Percentiles rank a stretch among this genome's conserved stretches.
phyloP scores from a whole-genome alignment of 106 monocot genomes.

The Dactylorhiza incarnata region DNA sequence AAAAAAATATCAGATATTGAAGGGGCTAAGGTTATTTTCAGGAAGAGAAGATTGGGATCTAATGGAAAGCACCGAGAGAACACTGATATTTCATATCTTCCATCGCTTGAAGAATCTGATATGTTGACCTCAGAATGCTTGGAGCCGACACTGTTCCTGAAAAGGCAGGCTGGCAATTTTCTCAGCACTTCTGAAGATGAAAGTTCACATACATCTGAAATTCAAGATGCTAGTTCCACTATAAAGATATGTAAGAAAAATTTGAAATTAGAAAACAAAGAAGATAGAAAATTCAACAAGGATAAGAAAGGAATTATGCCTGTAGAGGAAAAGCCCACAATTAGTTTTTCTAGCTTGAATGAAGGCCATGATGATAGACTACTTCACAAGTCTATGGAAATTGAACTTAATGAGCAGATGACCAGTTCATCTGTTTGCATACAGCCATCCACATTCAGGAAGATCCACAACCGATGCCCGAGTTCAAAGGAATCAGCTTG shows the following conservation, averaged over 20 bases:
- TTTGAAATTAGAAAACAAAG: slow-evolving; percentile 21
- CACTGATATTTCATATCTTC: slow-evolving; percentile 6
- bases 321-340: slow-evolving; percentile 13
- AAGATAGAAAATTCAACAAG: slow-evolving; percentile 6
- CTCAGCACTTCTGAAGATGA: slow-evolving; percentile 4
- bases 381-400: slow-evolving; percentile 2
- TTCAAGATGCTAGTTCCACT: slow-evolving; percentile 13
- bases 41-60: neutral
- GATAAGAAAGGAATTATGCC: slow-evolving; percentile 10
- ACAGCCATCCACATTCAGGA: slow-evolving; percentile 4
- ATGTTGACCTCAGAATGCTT: slow-evolving; percentile 5
- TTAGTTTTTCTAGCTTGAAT: slow-evolving; percentile 5
- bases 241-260: slow-evolving; percentile 13
- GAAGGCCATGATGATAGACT: slow-evolving; percentile 3
- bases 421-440: slow-evolving; percentile 13
- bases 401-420: neutral
- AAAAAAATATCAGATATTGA: slow-evolving; percentile 65
- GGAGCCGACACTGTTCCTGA: slow-evolving; percentile 6
- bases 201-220: neutral
- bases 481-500: slow-evolving; percentile 14
- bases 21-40: slow-evolving; percentile 16
- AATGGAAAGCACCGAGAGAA: slow-evolving; percentile 10
- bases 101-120: slow-evolving; percentile 11
- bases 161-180: slow-evolving; percentile 1
- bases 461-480: neutral